A percentile compares a stretch with the other conserved stretches of the same genome.
These are phyloP conservation scores for Ilex asprella DNA, from an alignment of 257 asterid genomes.

Conservation along the genomic window DNA sequence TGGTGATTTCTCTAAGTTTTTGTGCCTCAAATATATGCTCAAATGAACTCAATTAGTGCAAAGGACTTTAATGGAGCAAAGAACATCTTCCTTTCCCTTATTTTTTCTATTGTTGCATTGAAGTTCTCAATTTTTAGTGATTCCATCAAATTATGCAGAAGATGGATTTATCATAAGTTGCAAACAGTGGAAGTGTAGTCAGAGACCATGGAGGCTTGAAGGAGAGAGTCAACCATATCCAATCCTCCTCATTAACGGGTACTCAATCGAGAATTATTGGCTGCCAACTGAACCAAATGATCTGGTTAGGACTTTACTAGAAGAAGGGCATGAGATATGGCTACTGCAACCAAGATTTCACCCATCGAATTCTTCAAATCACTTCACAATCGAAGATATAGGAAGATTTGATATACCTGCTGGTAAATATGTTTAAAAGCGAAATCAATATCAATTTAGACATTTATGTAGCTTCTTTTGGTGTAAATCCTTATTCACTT, in stretches of 20 bases:
- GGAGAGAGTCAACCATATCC: slow-evolving; percentile 21
- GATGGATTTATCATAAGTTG: slow-evolving; percentile 31
- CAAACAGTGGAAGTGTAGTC: slow-evolving; percentile 34
- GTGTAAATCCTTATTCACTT: background rate
- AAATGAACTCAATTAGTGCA: too few species aligned
- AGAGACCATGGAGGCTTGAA: slow-evolving; percentile 5
- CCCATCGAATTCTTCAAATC: slow-evolving; percentile 19
- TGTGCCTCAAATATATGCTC: too few species aligned
- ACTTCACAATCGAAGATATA: slow-evolving; percentile 37
- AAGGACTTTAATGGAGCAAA: too few species aligned
- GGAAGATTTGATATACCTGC: slow-evolving; percentile 45
- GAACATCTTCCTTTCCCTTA: background rate
- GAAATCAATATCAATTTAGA: too few species aligned
- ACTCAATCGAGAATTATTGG: slow-evolving; percentile 44
- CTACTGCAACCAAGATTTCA: slow-evolving; percentile 41
- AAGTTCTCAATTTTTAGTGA: too few species aligned
- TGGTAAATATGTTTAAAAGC: slow-evolving; percentile 17
- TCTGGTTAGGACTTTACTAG: slow-evolving; percentile 45
- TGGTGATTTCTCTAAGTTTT: too few species aligned
- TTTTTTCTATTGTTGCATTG: too few species aligned
- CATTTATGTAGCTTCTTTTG: background rate
- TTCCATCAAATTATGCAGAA: slow-evolving; percentile 21
- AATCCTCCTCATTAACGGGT: slow-evolving; percentile 45
- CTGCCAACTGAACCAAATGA: slow-evolving; percentile 50
- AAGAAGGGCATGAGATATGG: slow-evolving; percentile 39